Evolutionary conservation across 768 basidiomycete species (phyloP).

Genomic region (Mycena latifolia): DNA sequence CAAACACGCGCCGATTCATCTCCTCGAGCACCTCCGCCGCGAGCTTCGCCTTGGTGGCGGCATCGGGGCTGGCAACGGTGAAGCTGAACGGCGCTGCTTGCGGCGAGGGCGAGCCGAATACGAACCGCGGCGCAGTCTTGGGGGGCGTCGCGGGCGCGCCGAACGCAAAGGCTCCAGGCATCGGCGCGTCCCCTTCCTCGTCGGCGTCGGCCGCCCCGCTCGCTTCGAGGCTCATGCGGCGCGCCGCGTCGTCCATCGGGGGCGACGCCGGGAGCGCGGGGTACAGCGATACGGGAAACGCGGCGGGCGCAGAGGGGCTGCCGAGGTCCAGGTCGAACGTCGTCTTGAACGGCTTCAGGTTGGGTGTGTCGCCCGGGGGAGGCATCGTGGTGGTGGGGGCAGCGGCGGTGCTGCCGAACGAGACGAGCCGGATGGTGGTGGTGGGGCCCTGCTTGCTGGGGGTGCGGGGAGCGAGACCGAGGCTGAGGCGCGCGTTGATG

Average conservation of each 20-base stretch:
- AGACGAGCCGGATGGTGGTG: conserved; percentile 66
- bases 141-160: conserved; percentile 23
- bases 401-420: conserved; percentile 48
- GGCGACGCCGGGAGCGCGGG: conserved; percentile 32
- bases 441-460: conserved; percentile 55
- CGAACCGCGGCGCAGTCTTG: conserved; percentile 59
- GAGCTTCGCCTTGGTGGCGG: conserved; percentile 47
- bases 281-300: conserved; percentile 27
- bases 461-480: conserved; percentile 59
- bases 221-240: conserved; percentile 34
- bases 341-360: conserved; percentile 74
- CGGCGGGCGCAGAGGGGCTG: conserved; percentile 55
- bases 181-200: conserved; percentile 43
- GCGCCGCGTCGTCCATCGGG: conserved; percentile 26
- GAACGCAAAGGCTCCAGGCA: conserved; percentile 49
- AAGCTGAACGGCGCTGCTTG: conserved; percentile 72
- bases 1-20: conserved; percentile 80
- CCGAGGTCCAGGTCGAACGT: conserved; percentile 75
- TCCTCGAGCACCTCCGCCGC: conserved; percentile 83
- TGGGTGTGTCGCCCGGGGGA: conserved; percentile 62
- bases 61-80: conserved; percentile 20
- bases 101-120: conserved; percentile 84
- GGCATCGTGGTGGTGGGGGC: conserved; percentile 26
- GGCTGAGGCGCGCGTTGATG: conserved; percentile 68
- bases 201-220: conserved; percentile 8